These are phyloP conservation scores for Thalassiosira profunda DNA, from an alignment of 108 stramenopile genomes.

Conservation along the genomic window DNA sequence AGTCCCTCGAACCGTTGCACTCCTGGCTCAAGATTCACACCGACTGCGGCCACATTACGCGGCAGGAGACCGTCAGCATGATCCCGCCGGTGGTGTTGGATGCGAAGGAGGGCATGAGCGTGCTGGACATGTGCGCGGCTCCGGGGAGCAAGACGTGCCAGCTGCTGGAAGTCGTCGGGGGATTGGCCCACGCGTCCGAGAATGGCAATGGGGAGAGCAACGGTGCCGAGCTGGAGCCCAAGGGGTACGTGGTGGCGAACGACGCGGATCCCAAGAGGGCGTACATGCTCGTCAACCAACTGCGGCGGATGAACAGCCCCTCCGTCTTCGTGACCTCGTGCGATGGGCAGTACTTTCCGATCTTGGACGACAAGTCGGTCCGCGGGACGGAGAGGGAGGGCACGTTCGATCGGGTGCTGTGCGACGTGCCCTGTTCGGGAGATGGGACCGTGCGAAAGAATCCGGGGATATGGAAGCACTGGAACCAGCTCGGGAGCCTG, in stretches of 20 bases:
- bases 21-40: conserved; percentile 87
- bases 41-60: conserved; percentile 88
- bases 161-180: conserved; percentile 88
- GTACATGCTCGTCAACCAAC: conserved; percentile 97
- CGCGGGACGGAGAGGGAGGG: conserved; percentile 59
- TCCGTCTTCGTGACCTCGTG: conserved; percentile 90
- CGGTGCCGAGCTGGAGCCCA: conserved; percentile 36
- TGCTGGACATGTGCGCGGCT: conserved; percentile 98
- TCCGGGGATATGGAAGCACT: conserved; percentile 89
- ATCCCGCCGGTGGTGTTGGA: conserved; percentile 96
- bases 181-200: conserved; percentile 7
- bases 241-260: conserved; percentile 96
- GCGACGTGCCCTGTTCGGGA: conserved; percentile 98
- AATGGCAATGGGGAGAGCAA: conserved; percentile 7
- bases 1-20: conserved; percentile 59
- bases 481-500: conserved; percentile 64
- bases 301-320: conserved; percentile 89
- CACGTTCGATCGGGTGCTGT: conserved; percentile 96
- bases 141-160: conserved; percentile 99
- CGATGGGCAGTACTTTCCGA: conserved; percentile 92
- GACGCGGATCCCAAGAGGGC: conserved; percentile 95
- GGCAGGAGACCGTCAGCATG: conserved; percentile 99
- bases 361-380: conserved; percentile 46
- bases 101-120: conserved; percentile 77
- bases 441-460: conserved; percentile 99